Conservation (phyloP, 306 rosid species). For the Cucurbita pepo region DNA sequence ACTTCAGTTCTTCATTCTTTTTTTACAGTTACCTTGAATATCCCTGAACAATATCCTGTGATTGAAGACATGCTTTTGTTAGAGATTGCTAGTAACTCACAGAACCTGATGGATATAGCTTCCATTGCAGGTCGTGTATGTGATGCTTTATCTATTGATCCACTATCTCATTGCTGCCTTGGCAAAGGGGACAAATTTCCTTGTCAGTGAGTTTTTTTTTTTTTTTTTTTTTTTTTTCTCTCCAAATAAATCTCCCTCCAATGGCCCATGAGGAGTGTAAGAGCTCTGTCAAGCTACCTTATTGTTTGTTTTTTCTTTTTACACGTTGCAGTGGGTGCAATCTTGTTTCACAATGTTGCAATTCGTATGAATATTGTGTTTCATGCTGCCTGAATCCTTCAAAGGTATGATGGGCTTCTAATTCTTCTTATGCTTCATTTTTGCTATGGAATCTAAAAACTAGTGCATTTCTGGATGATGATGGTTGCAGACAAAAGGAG, state of each 20-base stretch:
- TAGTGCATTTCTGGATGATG: background rate
- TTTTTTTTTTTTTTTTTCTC: constrained; percentile 26
- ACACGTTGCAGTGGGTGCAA: constrained; percentile 74
- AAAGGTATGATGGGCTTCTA: constrained; percentile 25
- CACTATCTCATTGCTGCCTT: constrained; percentile 66
- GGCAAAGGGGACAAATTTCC: constrained; percentile 53
- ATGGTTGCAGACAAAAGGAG: constrained; percentile 41
- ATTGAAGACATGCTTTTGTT: background rate
- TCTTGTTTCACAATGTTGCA: constrained; percentile 65
- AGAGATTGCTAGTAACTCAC: background rate
- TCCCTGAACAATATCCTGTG: background rate
- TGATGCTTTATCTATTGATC: constrained; percentile 35
- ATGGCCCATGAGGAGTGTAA: constrained; percentile 3
- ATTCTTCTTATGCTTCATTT: background rate
- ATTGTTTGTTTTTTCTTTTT: background rate
- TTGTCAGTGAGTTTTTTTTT: constrained; percentile 85
- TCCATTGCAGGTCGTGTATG: constrained; percentile 57
- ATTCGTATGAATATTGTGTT: constrained; percentile 85
- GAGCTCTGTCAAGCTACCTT: background rate
- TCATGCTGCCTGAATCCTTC: constrained; percentile 85
- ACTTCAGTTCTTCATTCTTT: background rate
- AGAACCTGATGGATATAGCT: background rate
- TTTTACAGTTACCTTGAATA: background rate
- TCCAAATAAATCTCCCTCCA: constrained; percentile 4
- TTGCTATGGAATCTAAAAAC: background rate